Percentiles rank a stretch among this genome's conserved stretches.
Conservation (phyloP, 1,284 basidiomycete genomes). For the Ustilago lituana region DNA sequence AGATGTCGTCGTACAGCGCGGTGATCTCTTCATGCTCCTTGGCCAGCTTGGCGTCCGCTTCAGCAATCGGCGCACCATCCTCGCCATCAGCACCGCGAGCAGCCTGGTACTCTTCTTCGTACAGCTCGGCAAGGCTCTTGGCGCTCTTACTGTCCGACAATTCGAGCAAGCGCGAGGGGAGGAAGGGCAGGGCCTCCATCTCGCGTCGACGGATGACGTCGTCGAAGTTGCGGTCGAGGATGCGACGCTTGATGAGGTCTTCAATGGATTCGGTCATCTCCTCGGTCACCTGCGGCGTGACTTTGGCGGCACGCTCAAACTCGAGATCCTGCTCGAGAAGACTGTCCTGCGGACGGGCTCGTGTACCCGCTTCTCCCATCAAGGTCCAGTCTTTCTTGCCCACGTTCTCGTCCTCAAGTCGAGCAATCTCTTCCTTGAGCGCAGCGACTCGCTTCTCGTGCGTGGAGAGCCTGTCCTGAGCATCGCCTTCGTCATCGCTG, state of each 20-base stretch:
- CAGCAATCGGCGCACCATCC: slow-evolving; percentile 72
- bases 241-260: slow-evolving; percentile 88
- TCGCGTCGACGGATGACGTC: slow-evolving; percentile 85
- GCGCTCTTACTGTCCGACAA: slow-evolving; percentile 77
- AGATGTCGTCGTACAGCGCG: slow-evolving; percentile 83
- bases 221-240: slow-evolving; percentile 85
- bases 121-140: slow-evolving; percentile 92
- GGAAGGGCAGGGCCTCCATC: slow-evolving; percentile 77
- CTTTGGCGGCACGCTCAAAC: slow-evolving; percentile 87
- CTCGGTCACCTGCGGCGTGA: slow-evolving; percentile 88
- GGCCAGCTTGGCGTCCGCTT: slow-evolving; percentile 85
- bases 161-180: slow-evolving; percentile 89
- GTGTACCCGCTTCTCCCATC: slow-evolving; percentile 86
- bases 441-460: slow-evolving; percentile 71
- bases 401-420: slow-evolving; percentile 72
- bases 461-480: slow-evolving; percentile 67
- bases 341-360: slow-evolving; percentile 86
- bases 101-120: slow-evolving; percentile 89
- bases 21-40: slow-evolving; percentile 90
- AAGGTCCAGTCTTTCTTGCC: slow-evolving; percentile 85
- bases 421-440: slow-evolving; percentile 71
- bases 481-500: slow-evolving; percentile 69
- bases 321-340: slow-evolving; percentile 93
- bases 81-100: slow-evolving; percentile 69
- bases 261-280: slow-evolving; percentile 84